Base-by-base conservation (phyloP, 2,329 filamentous ascomycete genomes). In the Ceratocystis eucalypticola region DNA sequence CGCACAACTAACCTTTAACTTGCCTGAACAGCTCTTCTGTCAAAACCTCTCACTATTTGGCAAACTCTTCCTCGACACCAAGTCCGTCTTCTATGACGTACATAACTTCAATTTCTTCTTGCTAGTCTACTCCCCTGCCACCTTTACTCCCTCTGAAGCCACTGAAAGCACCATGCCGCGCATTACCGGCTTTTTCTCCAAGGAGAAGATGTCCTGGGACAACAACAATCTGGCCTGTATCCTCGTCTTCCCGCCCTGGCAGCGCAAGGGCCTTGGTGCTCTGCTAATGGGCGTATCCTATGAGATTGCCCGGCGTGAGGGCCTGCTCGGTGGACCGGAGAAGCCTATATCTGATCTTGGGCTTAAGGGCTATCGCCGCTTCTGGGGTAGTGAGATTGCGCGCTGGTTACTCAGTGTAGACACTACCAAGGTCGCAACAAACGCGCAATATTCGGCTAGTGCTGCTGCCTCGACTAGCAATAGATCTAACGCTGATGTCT, bases 141-240 rank as follows among this genome's bases (percentile, higher is more conserved):
- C 63, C 59, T 67, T 44, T 65, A 66, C 7, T 64, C 12, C 33
- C 64, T 17, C 67, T 10, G 12, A 41, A 41, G 10, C 37, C 37
- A 41, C 37, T 12, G 37, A 41, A 41, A 41, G 37, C 10, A 17
- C 62, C 30, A 68, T 61, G 74, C 75, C 50, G 73, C 75, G 22
- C 84, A 86, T 96, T 37, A 84, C 93, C 0, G 94, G 94, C n/a
- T 97, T 97, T 81, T 99, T 97, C 78, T 95, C 89, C 69, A 97
- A 99, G 74, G 94, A 99, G 76, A 97, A 97, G 75, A 88, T 96
- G 80, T 96, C 91, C 2, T 99, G 94, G 93, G 94, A 99, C 72
- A 92, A 93, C 72, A 97, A 99, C 76, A 99, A 97, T 70, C 82
- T 99, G 4, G 94, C 94, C 0, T 99, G 94, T 74, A 99, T 99